Evolutionary conservation across 2,329 filamentous ascomycete genomes (phyloP), one percentile per base, ranked within the genome.

Genomic region (Leptographium galeiforme): DNA sequence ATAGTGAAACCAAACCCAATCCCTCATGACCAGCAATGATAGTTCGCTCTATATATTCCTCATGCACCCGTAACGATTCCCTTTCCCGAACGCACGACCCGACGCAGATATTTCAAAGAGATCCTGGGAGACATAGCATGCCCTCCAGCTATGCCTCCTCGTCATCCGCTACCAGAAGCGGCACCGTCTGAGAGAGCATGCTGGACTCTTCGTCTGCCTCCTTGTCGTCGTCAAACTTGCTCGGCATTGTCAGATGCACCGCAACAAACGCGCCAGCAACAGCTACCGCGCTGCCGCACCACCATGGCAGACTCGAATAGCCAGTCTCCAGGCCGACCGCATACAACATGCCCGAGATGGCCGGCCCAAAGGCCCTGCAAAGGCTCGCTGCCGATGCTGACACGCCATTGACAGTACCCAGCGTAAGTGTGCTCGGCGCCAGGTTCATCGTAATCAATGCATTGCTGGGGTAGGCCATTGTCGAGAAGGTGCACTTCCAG

Each of bases 401-500:
- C 13, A 90, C 84, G 18, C 93, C 93, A 62, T 97, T 97, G 67
- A 98, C 85, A 0, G 87, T 90, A 3, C 93, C 93, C 2, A 97
- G 80, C 1, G 94, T 86, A 50, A 87, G 78, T 53, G 85, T 85
- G 8, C 85, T 90, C 0, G 89, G 88, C 0, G 90, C 87, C 16
- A 89, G 85, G 67, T 97, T 95, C 56, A 89, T 87, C 34, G 95
- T 78, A 54, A 98, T 80, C 55, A 97, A 94, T 12, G 85, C 85
- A 60, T 90, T 89, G 62, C 86, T 87, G 12, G 93, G 93, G 67
- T 95, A 97, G 0, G 90, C 85, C 68, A 96, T 83, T 47, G 89
- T 90, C 61, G 91, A 83, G 61, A 93, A 89, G 0, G 89, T 94
- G 64, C 94, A 95, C 69, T 96, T 97, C 83, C 87, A 89, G 59